phyloP scores from a whole-genome alignment of 2,329 filamentous ascomycete species.

The Knoxdaviesia proteae region DNA sequence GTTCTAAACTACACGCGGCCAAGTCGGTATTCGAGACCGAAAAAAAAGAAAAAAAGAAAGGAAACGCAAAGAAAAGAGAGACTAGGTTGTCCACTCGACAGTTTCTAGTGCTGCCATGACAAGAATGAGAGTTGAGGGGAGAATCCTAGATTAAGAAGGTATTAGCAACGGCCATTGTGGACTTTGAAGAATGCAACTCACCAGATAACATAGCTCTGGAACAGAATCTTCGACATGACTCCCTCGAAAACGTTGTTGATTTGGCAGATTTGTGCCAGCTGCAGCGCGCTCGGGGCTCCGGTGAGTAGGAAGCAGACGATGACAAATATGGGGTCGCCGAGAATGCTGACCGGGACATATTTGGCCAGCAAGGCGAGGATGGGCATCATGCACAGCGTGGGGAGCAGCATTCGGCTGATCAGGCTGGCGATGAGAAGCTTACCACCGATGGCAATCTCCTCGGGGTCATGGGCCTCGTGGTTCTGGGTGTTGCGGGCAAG shows the following conservation, averaged over 20 bases:
- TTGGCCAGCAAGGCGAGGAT: constrained; percentile 74
- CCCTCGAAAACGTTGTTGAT: constrained; percentile 92
- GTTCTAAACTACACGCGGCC: too few relatives aligned
- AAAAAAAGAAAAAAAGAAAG: not conserved
- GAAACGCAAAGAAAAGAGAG: not conserved
- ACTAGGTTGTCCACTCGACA: constrained; percentile 55
- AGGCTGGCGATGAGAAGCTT: constrained; percentile 73
- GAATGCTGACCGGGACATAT: constrained; percentile 75
- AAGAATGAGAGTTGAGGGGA: constrained; percentile 76
- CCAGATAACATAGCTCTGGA: constrained; percentile 81
- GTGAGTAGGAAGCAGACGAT: constrained; percentile 94
- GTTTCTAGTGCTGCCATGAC: constrained; percentile 87
- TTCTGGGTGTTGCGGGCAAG: constrained; percentile 78
- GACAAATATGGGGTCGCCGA: constrained; percentile 95
- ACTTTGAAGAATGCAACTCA: constrained; percentile 20
- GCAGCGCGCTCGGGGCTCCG: constrained; percentile 78
- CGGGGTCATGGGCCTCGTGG: constrained; percentile 40
- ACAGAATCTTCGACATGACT: constrained; percentile 79
- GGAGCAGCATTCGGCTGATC: constrained; percentile 77
- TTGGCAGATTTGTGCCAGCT: constrained; percentile 95
- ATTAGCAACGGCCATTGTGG: constrained; percentile 5
- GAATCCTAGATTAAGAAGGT: constrained; percentile 39
- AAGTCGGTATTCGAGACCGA: too few relatives aligned
- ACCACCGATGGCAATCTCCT: constrained; percentile 47
- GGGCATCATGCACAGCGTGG: constrained; percentile 80